Evolutionary conservation across 768 basidiomycete species (phyloP), one percentile per base, ranked within the genome.

Genomic region (Boletus eberwhitei): DNA sequence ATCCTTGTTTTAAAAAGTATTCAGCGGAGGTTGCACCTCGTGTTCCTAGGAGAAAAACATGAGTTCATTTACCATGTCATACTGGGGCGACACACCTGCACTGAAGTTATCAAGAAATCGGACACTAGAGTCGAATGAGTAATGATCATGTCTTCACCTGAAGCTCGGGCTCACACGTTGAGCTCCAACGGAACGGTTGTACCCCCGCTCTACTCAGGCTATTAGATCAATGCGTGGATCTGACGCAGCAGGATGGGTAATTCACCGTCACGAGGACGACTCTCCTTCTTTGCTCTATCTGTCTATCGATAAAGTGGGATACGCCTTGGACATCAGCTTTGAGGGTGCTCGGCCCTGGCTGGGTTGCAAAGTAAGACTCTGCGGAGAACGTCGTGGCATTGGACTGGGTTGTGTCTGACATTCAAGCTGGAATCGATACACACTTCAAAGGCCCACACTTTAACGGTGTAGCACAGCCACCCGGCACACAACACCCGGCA

Each of bases 61-160:
- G 37, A 54, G 47, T 55, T 50, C 4, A 22, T 38, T 8, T 38
- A 46, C 31, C 11, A 34, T 1, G 34, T 36, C 21, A 17, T 24
- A 41, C 24, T 16, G 17, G 24, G 19, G 17, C 3, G 34, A 66
- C 86, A 57, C 44, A 90, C 93, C 93, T 55, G 97, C 96, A 72
- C 94, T 97, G 73, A 98, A 98, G 76, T 99, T 98, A 70, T 98
- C 96, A 29, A 99, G 79, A 71, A 98, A 99, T 48, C 97, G 91
- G 44, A 99, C 97, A 63, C 96, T 99, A 48, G 66, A 61, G 29
- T 31, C 48, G 38, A 40, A 46, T 67, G 32, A 69, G 64, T 58
- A 54, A 61, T 3, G 53, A 45, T 49, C 52, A 41, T 37, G 53
- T 31, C 44, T 53, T 46, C 11, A 48, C 46, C 38, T 46, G 42